phyloP scores from a whole-genome alignment of 257 asterid species.

The Fraxinus americana region DNA sequence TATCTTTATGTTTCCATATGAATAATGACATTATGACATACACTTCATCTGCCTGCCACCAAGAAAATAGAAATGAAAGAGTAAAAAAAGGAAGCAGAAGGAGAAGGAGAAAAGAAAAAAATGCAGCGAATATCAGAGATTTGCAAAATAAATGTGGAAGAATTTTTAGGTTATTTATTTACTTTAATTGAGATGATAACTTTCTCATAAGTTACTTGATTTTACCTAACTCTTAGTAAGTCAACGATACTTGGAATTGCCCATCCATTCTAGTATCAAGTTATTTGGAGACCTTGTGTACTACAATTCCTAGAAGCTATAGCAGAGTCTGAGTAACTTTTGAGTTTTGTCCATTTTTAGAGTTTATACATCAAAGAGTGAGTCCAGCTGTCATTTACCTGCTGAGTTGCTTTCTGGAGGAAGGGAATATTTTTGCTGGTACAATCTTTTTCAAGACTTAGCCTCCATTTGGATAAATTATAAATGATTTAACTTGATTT shows the following conservation, averaged over 20 bases:
- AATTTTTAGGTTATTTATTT: background rate
- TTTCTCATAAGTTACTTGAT: background rate
- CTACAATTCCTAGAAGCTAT: background rate
- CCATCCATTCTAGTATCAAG: background rate
- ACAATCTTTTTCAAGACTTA: background rate
- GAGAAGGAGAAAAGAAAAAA: background rate
- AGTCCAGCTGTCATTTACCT: constrained; percentile 5
- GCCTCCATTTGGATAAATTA: background rate
- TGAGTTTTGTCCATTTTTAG: background rate
- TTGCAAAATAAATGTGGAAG: background rate
- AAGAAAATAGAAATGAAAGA: background rate
- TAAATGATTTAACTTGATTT: too few relatives aligned
- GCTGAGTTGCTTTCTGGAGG: constrained; percentile 9
- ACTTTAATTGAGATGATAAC: background rate
- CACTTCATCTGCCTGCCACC: background rate
- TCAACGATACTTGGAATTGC: constrained; percentile 5
- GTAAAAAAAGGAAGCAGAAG: constrained; percentile 1
- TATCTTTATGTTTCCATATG: background rate
- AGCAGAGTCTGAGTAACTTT: constrained; percentile 2
- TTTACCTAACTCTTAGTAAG: constrained; percentile 1
- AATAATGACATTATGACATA: background rate
- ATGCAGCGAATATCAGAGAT: background rate
- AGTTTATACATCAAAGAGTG: background rate
- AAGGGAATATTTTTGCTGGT: constrained; percentile 1
- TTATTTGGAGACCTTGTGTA: background rate